phyloP scores from a whole-genome alignment of 202 grass and related monocot genomes.

The Digitaria exilis region DNA sequence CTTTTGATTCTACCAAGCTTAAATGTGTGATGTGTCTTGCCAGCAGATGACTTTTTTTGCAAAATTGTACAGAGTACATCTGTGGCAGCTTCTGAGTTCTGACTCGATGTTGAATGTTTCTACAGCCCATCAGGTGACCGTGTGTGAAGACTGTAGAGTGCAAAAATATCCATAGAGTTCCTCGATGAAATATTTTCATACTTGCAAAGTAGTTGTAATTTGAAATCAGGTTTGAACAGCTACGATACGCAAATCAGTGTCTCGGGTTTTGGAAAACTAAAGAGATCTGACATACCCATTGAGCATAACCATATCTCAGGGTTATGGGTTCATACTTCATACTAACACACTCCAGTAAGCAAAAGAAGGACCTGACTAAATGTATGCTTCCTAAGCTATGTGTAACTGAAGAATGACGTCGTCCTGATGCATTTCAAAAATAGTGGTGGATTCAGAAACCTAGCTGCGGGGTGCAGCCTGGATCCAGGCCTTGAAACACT shows the following conservation, averaged over 20 bases:
- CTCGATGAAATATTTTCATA: neutral
- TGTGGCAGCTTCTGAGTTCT: neutral
- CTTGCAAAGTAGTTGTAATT: neutral
- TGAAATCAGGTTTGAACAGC: neutral
- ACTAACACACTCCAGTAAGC: neutral
- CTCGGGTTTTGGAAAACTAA: neutral
- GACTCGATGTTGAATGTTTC: slow-evolving; percentile 5
- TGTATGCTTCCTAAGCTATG: neutral
- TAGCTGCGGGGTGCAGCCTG: no score
- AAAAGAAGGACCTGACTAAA: slow-evolving; percentile 1
- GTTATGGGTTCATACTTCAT: slow-evolving; percentile 6
- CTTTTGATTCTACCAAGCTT: neutral
- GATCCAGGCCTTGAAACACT: no score
- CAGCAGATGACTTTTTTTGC: slow-evolving; percentile 6
- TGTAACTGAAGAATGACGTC: neutral
- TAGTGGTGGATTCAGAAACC: no score
- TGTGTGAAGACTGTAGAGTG: neutral
- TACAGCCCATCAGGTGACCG: neutral
- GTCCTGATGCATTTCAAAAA: neutral
- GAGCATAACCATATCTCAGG: neutral
- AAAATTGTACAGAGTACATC: neutral
- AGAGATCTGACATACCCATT: neutral
- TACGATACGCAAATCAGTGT: neutral
- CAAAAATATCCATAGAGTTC: neutral
- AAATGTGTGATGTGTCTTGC: slow-evolving; percentile 1